phyloP scores from a whole-genome alignment of 2,329 filamentous ascomycete species.

The Trichoderma koningiopsis region DNA sequence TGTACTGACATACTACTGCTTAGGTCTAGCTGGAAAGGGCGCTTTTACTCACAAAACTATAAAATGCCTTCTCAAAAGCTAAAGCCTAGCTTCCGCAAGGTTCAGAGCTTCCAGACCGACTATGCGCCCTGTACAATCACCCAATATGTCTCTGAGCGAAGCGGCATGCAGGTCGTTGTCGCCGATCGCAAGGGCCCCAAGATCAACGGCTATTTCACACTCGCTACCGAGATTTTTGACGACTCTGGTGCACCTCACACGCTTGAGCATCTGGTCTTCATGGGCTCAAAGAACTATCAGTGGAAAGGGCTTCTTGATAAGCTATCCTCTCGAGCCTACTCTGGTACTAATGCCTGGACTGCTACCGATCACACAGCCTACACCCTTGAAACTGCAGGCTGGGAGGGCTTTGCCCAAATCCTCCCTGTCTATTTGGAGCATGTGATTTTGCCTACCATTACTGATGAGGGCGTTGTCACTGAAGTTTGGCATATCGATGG shows the following conservation, averaged over 20 bases:
- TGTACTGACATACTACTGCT: constrained; percentile 27
- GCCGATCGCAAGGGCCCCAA: constrained; percentile 95
- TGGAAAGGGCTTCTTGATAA: constrained; percentile 97
- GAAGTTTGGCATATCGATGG: constrained; percentile 97
- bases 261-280: constrained; percentile 80
- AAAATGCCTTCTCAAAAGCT: constrained; percentile 57
- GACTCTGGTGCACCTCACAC: constrained; percentile 92
- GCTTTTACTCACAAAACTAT: background rate
- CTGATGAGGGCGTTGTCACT: constrained; percentile 89
- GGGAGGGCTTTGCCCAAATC: constrained; percentile 95
- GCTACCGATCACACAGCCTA: constrained; percentile 96
- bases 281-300: constrained; percentile 89
- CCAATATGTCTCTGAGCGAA: constrained; percentile 93
- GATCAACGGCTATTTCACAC: constrained; percentile 88
- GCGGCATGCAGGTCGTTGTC: constrained; percentile 91
- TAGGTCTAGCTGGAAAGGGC: constrained; percentile 26
- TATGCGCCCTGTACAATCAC: constrained; percentile 88
- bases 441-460: constrained; percentile 85
- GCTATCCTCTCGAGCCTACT: constrained; percentile 89
- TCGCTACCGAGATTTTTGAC: constrained; percentile 96
- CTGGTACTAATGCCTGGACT: constrained; percentile 95
- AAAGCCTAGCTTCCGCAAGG: constrained; percentile 70
- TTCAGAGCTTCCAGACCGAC: constrained; percentile 84
- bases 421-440: constrained; percentile 95
- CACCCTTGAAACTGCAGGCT: constrained; percentile 90